These are phyloP conservation scores for Aspergillus hiratsukae DNA, from an alignment of 2,329 filamentous ascomycete genomes.

Conservation along the genomic window DNA sequence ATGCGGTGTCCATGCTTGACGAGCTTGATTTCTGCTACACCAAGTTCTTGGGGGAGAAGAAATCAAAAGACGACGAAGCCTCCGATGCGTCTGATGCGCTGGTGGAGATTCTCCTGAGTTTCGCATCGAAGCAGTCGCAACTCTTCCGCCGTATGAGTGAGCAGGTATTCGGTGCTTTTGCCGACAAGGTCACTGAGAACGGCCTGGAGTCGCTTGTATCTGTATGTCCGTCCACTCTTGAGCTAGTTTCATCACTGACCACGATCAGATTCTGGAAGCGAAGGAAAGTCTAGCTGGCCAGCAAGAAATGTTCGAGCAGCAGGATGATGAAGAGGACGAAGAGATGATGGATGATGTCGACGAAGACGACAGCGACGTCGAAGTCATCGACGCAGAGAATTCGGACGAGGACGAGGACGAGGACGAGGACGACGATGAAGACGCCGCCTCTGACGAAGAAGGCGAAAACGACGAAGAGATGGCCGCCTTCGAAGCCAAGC, in stretches of 20 bases:
- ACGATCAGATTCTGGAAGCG: slow-evolving; percentile 63
- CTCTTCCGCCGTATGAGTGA: slow-evolving; percentile 82
- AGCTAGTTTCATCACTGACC: slow-evolving; percentile 33
- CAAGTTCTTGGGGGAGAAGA: slow-evolving; percentile 52
- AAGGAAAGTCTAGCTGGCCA: slow-evolving; percentile 81
- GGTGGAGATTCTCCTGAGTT: slow-evolving; percentile 84
- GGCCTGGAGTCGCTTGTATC: slow-evolving; percentile 62
- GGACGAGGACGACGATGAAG: slow-evolving; percentile 23
- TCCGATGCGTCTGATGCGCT: slow-evolving; percentile 61
- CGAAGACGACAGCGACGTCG: slow-evolving; percentile 36
- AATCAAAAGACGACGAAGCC: slow-evolving; percentile 49
- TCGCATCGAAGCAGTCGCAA: slow-evolving; percentile 78
- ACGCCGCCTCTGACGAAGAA: slow-evolving; percentile 27
- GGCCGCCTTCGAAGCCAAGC: slow-evolving; percentile 65
- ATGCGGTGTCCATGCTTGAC: slow-evolving; percentile 75
- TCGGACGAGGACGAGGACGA: slow-evolving; percentile 30
- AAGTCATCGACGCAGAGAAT: slow-evolving; percentile 34
- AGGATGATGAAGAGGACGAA: slow-evolving; percentile 56
- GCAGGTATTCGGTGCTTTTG: slow-evolving; percentile 82
- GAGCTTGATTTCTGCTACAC: slow-evolving; percentile 76
- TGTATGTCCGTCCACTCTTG: slow-evolving; percentile 23
- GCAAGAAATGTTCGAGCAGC: slow-evolving; percentile 75
- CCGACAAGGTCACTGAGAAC: slow-evolving; percentile 65
- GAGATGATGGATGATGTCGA: slow-evolving; percentile 49
- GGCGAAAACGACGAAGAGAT: slow-evolving; percentile 49